phyloP scores from a whole-genome alignment of 2,329 filamentous ascomycete species.

The Xylaria sp. region DNA sequence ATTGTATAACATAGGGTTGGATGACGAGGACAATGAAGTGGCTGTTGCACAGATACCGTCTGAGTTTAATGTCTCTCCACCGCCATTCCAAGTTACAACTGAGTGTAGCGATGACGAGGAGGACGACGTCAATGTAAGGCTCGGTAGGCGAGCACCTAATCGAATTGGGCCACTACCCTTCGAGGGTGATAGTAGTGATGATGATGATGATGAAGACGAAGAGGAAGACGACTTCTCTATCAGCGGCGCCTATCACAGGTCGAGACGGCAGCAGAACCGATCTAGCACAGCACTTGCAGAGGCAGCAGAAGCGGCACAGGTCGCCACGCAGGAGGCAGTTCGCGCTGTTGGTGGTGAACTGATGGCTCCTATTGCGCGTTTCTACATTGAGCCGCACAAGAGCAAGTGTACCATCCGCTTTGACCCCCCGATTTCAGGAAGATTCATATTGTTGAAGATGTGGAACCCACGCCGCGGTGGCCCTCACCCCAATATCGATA shows the following conservation, averaged over 20 bases:
- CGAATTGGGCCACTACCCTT: constrained; percentile 67
- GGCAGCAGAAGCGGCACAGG: constrained; percentile 60
- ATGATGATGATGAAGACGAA: constrained; percentile 56
- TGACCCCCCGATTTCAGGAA: constrained; percentile 81
- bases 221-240: constrained; percentile 51
- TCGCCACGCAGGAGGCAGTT: constrained; percentile 67
- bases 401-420: constrained; percentile 89
- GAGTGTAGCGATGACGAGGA: constrained; percentile 71
- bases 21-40: constrained; percentile 58
- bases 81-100: constrained; percentile 66
- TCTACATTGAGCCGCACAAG: constrained; percentile 84
- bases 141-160: constrained; percentile 58
- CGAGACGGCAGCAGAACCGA: constrained; percentile 44
- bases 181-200: constrained; percentile 60
- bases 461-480: constrained; percentile 81
- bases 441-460: constrained; percentile 88
- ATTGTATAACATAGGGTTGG: constrained; percentile 56
- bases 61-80: constrained; percentile 62
- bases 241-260: constrained; percentile 46
- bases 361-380: constrained; percentile 79
- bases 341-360: constrained; percentile 68
- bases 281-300: constrained; percentile 52
- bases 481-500: constrained; percentile 79
- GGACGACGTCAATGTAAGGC: constrained; percentile 50
- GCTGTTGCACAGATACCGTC: constrained; percentile 66